Base-by-base conservation (phyloP, 1,139 yeast genomes). In the Petasospora fabianii region DNA sequence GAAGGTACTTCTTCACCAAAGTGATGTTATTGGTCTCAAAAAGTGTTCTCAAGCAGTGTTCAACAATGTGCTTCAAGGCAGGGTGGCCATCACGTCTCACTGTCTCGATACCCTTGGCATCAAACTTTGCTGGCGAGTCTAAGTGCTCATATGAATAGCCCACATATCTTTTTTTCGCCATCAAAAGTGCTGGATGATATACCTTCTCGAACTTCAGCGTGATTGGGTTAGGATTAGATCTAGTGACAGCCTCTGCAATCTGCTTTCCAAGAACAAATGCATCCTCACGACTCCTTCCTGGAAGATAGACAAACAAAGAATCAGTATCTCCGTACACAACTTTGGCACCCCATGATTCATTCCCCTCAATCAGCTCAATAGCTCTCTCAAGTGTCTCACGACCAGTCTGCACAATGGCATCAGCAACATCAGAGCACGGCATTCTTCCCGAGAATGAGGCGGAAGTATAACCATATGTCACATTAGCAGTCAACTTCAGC, bases 311-410 rank as follows among this genome's bases (percentile, higher is more conserved):
- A 69, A 92, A 92, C 38, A 92, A 63, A 31, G 96, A 85, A 60
- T 92, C 98, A 0, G 98, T 92, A 59, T 92, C 98, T 5, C 98
- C 98, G 60, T 92, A 92, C 0, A 92, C 96, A 0, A 92, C 97
- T 53, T 84, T 81, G 0, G 96, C 97, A 2, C 92, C 90, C 85
- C 87, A 85, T 24, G 68, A 57, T 1, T 54, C 51, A 21, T 76
- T 71, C 0, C 58, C 51, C 45, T 87, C 94, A 39, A 92, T 88
- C 37, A 73, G 55, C 4, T 73, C 73, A 30, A 88, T 81, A 0
- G 97, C 84, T 39, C 72, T 69, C 36, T 78, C 80, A 38, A 92
- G 62, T 0, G 88, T 82, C 58, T 90, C 97, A 42, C 97, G 68
- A 0, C 94, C 98, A 0, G 94, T 81, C 20, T 92, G 79, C 0